Base-by-base conservation (phyloP, 139 green algal species). In the Spirogloea muscicola region DNA sequence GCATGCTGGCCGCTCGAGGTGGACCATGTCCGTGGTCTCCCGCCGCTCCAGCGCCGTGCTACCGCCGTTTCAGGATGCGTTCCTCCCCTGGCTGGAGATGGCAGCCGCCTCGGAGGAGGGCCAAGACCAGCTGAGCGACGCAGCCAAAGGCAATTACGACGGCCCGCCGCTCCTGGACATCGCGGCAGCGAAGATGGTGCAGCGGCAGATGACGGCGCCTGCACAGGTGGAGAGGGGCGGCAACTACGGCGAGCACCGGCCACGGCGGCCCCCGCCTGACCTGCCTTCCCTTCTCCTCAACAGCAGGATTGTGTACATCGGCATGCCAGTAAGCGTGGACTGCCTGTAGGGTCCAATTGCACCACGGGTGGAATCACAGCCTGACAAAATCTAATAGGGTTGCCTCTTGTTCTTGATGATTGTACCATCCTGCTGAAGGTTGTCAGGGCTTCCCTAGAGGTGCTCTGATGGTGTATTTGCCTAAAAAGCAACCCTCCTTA, bases 321-420 rank as follows among this genome's bases (percentile, higher is more conserved):
- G 91, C 44, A 94, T 96, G 91, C 85, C 91, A 63, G 82, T 91
- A n/a, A n/a, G n/a, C n/a, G n/a, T n/a, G n/a, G n/a, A n/a, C n/a
- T n/a, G n/a, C n/a, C n/a, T n/a, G n/a, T n/a, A n/a, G n/a, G n/a
- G n/a, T n/a, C n/a, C n/a, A n/a, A n/a, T n/a, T n/a, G n/a, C n/a
- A n/a, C n/a, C n/a, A n/a, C n/a, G n/a, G n/a, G n/a, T n/a, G n/a
- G n/a, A n/a, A n/a, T n/a, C n/a, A n/a, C n/a, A n/a, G n/a, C n/a
- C n/a, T n/a, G n/a, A n/a, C n/a, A n/a, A n/a, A n/a, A n/a, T n/a
- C n/a, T n/a, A n/a, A n/a, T n/a, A n/a, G n/a, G n/a, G n/a, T n/a
- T n/a, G n/a, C n/a, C n/a, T n/a, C n/a, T n/a, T n/a, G n/a, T n/a
- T n/a, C n/a, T n/a, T n/a, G n/a, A n/a, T n/a, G n/a, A n/a, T n/a